A percentile compares a stretch with the other conserved stretches of the same genome.
Conservation (phyloP, 768 basidiomycete species). For the Crucibulum laeve region DNA sequence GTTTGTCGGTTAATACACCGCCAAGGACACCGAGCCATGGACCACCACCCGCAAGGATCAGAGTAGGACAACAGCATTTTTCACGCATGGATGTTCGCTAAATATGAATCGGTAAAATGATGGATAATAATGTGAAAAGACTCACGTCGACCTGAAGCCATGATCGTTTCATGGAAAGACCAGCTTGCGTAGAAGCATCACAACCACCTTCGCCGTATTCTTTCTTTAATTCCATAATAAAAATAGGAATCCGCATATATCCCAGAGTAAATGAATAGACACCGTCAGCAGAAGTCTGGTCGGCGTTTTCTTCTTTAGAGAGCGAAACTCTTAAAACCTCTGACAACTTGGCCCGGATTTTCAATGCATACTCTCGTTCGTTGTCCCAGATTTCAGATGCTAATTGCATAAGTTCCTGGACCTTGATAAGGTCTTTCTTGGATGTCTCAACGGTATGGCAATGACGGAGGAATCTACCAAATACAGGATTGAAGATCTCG, state of each 20-base stretch:
- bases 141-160: not conserved
- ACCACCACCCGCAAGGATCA: constrained; percentile 13
- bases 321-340: not conserved
- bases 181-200: constrained; percentile 1
- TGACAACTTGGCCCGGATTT: not conserved
- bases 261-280: not conserved
- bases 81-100: constrained; percentile 9
- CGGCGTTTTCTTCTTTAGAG: not conserved
- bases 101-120: not conserved
- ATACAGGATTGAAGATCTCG: not conserved
- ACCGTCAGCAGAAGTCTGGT: not conserved
- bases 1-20: constrained; percentile 13
- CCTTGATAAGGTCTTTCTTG: not conserved
- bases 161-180: not conserved
- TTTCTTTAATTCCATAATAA: constrained; percentile 2
- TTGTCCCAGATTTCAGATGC: not conserved
- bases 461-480: not conserved
- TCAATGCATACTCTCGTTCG: no score
- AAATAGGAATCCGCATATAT: not conserved
- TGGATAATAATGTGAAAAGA: not conserved
- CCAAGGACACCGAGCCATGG: constrained; percentile 14
- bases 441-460: not conserved
- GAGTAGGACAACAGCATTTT: constrained; percentile 14
- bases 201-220: constrained; percentile 1
- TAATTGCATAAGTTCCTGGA: not conserved